A percentile compares a stretch with the other conserved stretches of the same genome.
Evolutionary conservation across 2,329 filamentous ascomycete genomes (phyloP).

Genomic region (Fusarium veterinarium): DNA sequence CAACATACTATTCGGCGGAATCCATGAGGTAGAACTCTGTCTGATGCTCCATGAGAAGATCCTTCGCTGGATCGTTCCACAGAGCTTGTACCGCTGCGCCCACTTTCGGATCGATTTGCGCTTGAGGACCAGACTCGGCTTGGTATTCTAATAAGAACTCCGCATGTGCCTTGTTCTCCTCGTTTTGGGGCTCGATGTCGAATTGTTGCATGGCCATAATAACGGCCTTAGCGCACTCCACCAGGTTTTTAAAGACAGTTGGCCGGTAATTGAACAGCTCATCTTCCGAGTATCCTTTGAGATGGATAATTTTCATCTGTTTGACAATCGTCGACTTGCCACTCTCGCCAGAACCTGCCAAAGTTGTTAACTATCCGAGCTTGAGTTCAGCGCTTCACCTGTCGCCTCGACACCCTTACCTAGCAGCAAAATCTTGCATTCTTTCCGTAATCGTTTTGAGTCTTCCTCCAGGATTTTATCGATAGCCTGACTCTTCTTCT

Average conservation of each 20-base stretch:
- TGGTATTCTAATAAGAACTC: conserved; percentile 88
- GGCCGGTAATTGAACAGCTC: conserved; percentile 94
- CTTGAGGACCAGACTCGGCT: conserved; percentile 89
- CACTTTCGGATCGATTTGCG: conserved; percentile 82
- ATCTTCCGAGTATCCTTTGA: conserved; percentile 95
- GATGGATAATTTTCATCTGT: conserved; percentile 99
- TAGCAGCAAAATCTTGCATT: conserved; percentile 98
- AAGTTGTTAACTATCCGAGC: conserved; percentile 29
- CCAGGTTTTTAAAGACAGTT: conserved; percentile 97
- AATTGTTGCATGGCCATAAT: conserved; percentile 94
- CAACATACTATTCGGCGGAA: conserved; percentile 92
- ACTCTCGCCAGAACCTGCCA: conserved; percentile 92
- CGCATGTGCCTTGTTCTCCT: conserved; percentile 78
- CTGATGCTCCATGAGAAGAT: conserved; percentile 88
- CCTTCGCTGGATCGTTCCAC: conserved; percentile 89
- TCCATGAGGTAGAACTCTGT: conserved; percentile 99
- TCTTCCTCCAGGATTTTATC: conserved; percentile 95
- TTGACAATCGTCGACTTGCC: conserved; percentile 99
- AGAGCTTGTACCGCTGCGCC: conserved; percentile 85
- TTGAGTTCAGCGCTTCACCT: background rate
- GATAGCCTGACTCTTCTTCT: conserved; percentile 96
- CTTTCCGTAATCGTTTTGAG: conserved; percentile 88
- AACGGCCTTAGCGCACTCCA: conserved; percentile 95
- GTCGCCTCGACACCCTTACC: conserved; percentile 67
- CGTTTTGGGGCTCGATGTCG: conserved; percentile 79